Evolutionary conservation across 371 early-diverging fungal species (phyloP), one percentile per base, ranked within the genome.

Genomic region (Blakeslea trispora): DNA sequence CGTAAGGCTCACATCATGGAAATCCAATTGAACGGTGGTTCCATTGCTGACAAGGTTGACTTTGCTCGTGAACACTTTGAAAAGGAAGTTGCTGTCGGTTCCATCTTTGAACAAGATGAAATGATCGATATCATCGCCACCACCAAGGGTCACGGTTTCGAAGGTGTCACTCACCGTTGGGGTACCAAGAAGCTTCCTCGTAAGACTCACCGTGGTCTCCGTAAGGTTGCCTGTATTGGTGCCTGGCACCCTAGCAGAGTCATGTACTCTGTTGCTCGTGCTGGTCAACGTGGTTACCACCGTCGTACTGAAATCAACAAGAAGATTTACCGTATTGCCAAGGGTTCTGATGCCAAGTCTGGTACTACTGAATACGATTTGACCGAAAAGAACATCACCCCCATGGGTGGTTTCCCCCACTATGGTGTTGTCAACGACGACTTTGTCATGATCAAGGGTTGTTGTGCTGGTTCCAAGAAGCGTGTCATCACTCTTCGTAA

Each of bases 221-320:
- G 99, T 75, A 99, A 99, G 92, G 99, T 99, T 64, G 99, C 99
- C 69, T 99, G 99, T 91, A 99, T 99, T 75, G 99, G 99, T 80
- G 99, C 99, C 61, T 99, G 99, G 99, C 99, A 99, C 88, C 99
- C 99, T 75, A 86, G 92, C 72, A 91, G 98, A 63, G 99, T 99
- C 81, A 95, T 97, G 97, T 97, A 86, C 91, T 93, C 99, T 52
- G 99, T 99, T 67, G 93, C 99, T 60, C 95, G 99, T 81, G 97
- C 99, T 66, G 99, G 99, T 93, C 99, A 99, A 87, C 85, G 92
- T 77, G 99, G 99, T 84, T 99, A 94, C 94, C 99, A 99, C 81
- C 97, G 99, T 87, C 95, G 99, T 87, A 98, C 99, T 59, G 97
- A 97, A 85, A 79, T 91, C 68, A 99, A 99, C 94, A 97, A 98